Percentiles rank a stretch among this genome's conserved stretches.
Conservation (phyloP, 2,329 filamentous ascomycete genomes). For the Hyphodiscus sp. region DNA sequence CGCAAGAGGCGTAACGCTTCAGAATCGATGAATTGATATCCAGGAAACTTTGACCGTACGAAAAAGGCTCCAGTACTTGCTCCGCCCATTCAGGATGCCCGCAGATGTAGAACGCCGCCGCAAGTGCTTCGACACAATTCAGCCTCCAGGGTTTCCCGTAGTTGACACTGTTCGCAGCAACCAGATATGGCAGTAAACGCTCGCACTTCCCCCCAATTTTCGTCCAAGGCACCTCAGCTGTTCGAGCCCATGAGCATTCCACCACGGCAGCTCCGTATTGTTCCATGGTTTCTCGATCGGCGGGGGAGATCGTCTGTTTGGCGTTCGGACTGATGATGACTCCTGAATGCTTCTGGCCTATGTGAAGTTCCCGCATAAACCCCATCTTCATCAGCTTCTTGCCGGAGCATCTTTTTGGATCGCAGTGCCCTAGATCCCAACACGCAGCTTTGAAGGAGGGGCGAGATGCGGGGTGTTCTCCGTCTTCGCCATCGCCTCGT, state of each 20-base stretch:
- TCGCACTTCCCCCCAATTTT: conserved; percentile 93
- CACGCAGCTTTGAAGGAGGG: conserved; percentile 83
- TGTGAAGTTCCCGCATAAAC: conserved; percentile 84
- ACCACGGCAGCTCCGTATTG: conserved; percentile 91
- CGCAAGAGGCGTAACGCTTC: conserved; percentile 77
- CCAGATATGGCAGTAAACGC: conserved; percentile 83
- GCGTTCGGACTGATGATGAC: conserved; percentile 95
- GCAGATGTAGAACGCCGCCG: conserved; percentile 88
- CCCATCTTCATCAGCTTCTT: conserved; percentile 90
- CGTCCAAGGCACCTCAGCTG: conserved; percentile 82
- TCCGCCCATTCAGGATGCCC: conserved; percentile 87
- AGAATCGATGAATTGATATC: conserved; percentile 83
- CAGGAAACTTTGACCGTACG: conserved; percentile 81
- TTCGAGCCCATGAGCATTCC: conserved; percentile 93
- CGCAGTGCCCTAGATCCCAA: conserved; percentile 97
- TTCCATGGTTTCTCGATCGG: conserved; percentile 75
- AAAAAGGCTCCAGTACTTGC: conserved; percentile 74
- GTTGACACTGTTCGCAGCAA: conserved; percentile 94
- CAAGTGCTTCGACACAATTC: conserved; percentile 93
- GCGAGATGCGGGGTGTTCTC: conserved; percentile 32
- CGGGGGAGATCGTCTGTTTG: conserved; percentile 75
- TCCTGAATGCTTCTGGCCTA: conserved; percentile 86
- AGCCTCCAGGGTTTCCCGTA: conserved; percentile 93
- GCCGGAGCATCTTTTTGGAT: conserved; percentile 91
- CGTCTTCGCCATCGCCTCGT: conserved; percentile 37